Conservation (phyloP, 179 eudicot genomes). For the Heliamphora pulchella region DNA sequence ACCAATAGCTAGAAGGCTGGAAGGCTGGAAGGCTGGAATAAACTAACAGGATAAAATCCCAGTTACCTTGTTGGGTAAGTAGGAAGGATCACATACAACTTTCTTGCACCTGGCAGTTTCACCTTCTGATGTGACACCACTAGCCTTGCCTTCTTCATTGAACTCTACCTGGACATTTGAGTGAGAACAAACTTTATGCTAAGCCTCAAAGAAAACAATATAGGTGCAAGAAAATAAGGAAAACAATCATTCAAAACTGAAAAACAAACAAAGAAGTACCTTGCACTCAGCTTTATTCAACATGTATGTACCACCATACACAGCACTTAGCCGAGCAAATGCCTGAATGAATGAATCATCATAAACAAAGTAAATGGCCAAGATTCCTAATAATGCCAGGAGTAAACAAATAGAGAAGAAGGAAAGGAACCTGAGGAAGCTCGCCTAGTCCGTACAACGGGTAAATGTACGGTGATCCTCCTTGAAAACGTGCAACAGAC, state of each 20-base stretch:
- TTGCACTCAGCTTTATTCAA: constrained; percentile 81
- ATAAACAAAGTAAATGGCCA: constrained; percentile 2
- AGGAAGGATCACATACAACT: constrained; percentile 89
- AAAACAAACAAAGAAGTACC: constrained; percentile 28
- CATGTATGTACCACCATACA: constrained; percentile 85
- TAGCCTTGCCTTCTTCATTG: constrained; percentile 59
- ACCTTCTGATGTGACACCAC: constrained; percentile 74
- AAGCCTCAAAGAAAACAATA: not conserved
- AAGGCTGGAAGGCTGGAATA: constrained; percentile 10
- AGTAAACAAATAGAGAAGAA: not conserved
- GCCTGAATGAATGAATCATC: constrained; percentile 31
- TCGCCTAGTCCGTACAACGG: constrained; percentile 78
- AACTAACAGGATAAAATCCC: not conserved
- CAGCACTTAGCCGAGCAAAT: constrained; percentile 82
- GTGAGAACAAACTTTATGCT: not conserved
- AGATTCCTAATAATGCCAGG: not conserved
- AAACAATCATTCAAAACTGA: not conserved
- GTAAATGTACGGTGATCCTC: constrained; percentile 82
- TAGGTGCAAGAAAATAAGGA: not conserved
- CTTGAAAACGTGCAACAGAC: constrained; percentile 69
- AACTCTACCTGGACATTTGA: constrained; percentile 59
- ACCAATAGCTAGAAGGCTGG: constrained; percentile 6
- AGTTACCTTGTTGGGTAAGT: constrained; percentile 64
- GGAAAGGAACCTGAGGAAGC: constrained; percentile 62
- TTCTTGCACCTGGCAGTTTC: constrained; percentile 83